Percentiles rank a stretch among this genome's conserved stretches.
These are phyloP conservation scores for Spathaspora hagerdaliae DNA, from an alignment of 805 yeast species.

Conservation along the genomic window DNA sequence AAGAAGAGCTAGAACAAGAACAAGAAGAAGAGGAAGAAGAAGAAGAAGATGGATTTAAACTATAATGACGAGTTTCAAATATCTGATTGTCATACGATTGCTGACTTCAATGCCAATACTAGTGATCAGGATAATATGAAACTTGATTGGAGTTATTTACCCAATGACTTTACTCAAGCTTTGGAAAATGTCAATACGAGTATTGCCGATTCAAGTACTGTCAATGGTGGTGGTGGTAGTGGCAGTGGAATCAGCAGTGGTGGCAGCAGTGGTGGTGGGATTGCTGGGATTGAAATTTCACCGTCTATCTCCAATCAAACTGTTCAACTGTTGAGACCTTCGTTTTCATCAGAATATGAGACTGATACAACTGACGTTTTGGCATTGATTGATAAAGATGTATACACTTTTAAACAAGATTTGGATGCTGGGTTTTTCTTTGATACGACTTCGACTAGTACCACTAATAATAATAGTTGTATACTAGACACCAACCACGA, in stretches of 20 bases:
- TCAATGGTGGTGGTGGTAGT: neutral
- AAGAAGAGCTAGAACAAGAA: no score
- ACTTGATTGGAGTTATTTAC: slow-evolving; percentile 2
- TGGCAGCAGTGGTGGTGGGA: neutral
- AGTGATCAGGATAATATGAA: neutral
- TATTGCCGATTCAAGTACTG: neutral
- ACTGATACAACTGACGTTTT: slow-evolving; percentile 7
- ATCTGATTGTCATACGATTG: neutral
- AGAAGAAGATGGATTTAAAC: neutral
- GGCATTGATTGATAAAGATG: slow-evolving; percentile 2
- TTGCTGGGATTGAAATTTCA: neutral
- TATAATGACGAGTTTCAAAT: slow-evolving; percentile 3
- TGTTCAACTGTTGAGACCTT: slow-evolving; percentile 7
- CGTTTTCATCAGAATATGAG: slow-evolving; percentile 7
- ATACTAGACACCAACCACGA: neutral
- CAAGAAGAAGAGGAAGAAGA: no score
- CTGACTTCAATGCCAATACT: neutral
- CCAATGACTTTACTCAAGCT: neutral
- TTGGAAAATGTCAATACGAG: neutral
- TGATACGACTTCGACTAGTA: neutral
- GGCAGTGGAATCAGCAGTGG: neutral
- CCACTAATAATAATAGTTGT: no score
- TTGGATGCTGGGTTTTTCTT: slow-evolving; percentile 1
- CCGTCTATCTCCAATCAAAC: slow-evolving; percentile 6
- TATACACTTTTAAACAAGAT: neutral